Evolutionary conservation across 2,329 filamentous ascomycete genomes (phyloP), one percentile per base, ranked within the genome.

Genomic region (Sporothrix globosa): DNA sequence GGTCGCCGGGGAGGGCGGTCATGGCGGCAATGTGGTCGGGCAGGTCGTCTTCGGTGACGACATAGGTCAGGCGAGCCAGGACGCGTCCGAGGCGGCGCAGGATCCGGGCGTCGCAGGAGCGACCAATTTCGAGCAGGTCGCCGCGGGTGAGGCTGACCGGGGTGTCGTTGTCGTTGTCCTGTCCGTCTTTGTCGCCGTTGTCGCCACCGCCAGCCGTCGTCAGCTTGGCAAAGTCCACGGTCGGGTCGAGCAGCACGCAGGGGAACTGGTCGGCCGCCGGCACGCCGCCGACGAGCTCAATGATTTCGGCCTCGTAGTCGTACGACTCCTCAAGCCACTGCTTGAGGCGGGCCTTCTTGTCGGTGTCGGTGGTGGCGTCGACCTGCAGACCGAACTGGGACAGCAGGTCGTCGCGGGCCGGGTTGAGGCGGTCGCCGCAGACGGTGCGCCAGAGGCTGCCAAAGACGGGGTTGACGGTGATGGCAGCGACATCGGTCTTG

Each of bases 321-420:
- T 86, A 86, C 1, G 83, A 86, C 69, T 82, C 82, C 13, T 83
- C 83, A 2, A 86, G 76, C 84, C 84, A 87, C 0, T 69, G 72
- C 74, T 81, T 83, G 81, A 85, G 81, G 0, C 76, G 75, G 0
- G 67, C 70, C 72, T 80, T 83, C 53, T 82, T 78, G 0, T 77
- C 73, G 0, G 56, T 44, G 39, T 81, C 69, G 0, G 61, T 27
- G 34, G 84, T 79, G 0, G 72, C 76, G 5, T 82, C 79, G 1
- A 84, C 78, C n/a, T 79, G 72, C 0, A 74, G 70, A 1, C 82
- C 79, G 68, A 86, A 85, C 0, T 78, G 74, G n/a, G 78, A 72
- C 19, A 84, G 78, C 0, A 86, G 77, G 1, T 74, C 76, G 54
- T 83, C 79, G 3, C 83, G 80, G 2, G 76, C 77, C 0, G 79